phyloP scores from a whole-genome alignment of 2,329 filamentous ascomycete genomes.

The Pyrenophora tritici-repentis region DNA sequence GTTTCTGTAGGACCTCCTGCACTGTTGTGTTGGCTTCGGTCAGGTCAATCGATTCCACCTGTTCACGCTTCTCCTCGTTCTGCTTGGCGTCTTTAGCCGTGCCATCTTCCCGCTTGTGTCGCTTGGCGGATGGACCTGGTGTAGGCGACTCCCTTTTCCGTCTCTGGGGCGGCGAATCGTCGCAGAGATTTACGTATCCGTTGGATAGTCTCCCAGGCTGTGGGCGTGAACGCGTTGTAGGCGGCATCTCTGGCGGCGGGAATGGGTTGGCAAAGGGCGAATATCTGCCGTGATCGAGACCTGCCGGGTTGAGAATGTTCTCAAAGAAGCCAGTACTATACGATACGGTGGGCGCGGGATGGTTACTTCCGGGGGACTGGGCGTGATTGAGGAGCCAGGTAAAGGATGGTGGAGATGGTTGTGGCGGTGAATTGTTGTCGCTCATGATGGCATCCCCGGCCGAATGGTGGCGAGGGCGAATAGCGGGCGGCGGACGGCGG shows the following conservation, averaged over 20 bases:
- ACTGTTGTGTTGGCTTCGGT: conserved; percentile 50
- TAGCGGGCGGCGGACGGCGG: conserved; percentile 1
- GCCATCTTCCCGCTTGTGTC: conserved; percentile 30
- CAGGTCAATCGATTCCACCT: conserved; percentile 58
- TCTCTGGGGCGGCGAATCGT: conserved; percentile 28
- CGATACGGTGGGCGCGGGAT: conserved; percentile 21
- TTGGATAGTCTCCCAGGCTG: conserved; percentile 36
- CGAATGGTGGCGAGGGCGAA: conserved; percentile 24
- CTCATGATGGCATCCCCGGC: conserved; percentile 6
- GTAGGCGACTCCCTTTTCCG: conserved; percentile 28
- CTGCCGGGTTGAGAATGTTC: conserved; percentile 36
- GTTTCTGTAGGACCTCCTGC: conserved; percentile 56
- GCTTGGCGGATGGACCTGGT: conserved; percentile 42
- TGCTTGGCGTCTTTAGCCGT: conserved; percentile 6
- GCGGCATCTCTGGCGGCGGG: conserved; percentile 16
- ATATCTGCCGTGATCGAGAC: conserved; percentile 21
- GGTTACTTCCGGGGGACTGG: conserved; percentile 20
- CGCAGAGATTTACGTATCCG: conserved; percentile 45
- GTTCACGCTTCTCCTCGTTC: conserved; percentile 13
- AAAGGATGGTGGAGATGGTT: conserved; percentile 7
- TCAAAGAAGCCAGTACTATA: conserved; percentile 34
- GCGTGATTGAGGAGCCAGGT: conserved; percentile 4
- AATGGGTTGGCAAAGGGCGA: conserved; percentile 19
- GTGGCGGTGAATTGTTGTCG: conserved; percentile 7
- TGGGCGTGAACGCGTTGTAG: conserved; percentile 20